Evolutionary conservation across 768 basidiomycete species (phyloP).

Genomic region (Macrocybe gigantea): DNA sequence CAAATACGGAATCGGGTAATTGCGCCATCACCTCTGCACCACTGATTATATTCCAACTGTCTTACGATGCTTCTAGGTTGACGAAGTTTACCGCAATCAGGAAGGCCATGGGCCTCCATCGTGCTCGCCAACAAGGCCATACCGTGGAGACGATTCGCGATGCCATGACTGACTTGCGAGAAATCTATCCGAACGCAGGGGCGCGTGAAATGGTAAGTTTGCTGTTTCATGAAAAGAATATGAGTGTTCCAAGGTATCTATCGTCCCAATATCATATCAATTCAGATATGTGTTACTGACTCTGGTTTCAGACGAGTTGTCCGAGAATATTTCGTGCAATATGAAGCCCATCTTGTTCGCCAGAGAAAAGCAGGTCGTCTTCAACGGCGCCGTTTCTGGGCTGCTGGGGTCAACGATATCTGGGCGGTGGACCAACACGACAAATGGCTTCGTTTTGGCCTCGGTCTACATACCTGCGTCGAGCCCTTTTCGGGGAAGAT

Average conservation of each 20-base stretch:
- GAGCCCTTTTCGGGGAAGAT: slow-evolving; percentile 29
- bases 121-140: slow-evolving; percentile 13
- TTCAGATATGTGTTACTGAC: no score
- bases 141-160: slow-evolving; percentile 15
- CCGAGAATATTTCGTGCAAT: no score
- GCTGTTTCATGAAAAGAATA: no score
- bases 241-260: no score
- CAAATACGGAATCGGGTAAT: slow-evolving; percentile 17
- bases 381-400: slow-evolving; percentile 17
- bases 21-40: not conserved
- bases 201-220: slow-evolving; percentile 15
- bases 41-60: no score
- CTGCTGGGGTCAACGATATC: slow-evolving; percentile 26
- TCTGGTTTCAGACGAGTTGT: no score
- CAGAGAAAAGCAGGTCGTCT: slow-evolving; percentile 7
- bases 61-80: slow-evolving; percentile 1
- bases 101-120: slow-evolving; percentile 11
- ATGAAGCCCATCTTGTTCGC: no score
- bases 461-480: slow-evolving; percentile 23
- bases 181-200: slow-evolving; percentile 20
- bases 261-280: no score
- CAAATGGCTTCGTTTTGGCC: slow-evolving; percentile 27
- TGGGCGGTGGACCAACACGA: slow-evolving; percentile 30
- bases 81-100: slow-evolving; percentile 12
- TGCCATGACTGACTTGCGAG: slow-evolving; percentile 10